Base-by-base conservation (phyloP, 306 rosid genomes). In the Senna tora region DNA sequence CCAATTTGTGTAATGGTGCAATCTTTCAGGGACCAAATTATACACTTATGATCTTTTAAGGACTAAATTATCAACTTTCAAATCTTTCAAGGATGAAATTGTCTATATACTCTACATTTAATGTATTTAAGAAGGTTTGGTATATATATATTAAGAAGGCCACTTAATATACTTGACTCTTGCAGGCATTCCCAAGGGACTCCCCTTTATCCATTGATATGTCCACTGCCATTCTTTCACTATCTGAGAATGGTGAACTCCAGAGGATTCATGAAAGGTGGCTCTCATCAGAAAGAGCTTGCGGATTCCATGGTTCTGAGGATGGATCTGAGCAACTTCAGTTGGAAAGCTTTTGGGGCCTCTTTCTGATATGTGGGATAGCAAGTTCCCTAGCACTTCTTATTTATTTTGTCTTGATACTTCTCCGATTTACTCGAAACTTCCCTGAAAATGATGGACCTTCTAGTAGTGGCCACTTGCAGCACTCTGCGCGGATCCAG, bases 161-260 rank as follows among this genome's bases (percentile, higher is more conserved):
- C 22, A 43, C 38, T 15, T 20, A 30, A 60, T 53, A 16, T 58
- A 33, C 22, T 46, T 12, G 0, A 56, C 9, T 78, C 39, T 32
- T 16, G 19, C 88, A 89, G 97, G 97, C 97, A 42, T 91, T 91
- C 68, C 81, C 69, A 1, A 77, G 89, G 64, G 91, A 87, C 83
- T 88, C 97, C 12, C 92, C 97, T 13, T 54, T 91, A 72, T 83
- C 97, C 55, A 75, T 87, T 39, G 97, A 91, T 83, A 39, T 91
- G 89, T 89, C 96, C 22, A 87, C 89, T 8, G 97, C 97, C 41
- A 55, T 91, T 65, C 73, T 91, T 80, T 77, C 47, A 71, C 80
- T 91, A 45, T 87, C 91, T 0, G 96, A 91, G 71, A 84, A 62
- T 47, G 97, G 97, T 20, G 96, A 89, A 58, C 87, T 91, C 30